Conservation (phyloP, 2,329 filamentous ascomycete species). For the Alternaria sp. region DNA sequence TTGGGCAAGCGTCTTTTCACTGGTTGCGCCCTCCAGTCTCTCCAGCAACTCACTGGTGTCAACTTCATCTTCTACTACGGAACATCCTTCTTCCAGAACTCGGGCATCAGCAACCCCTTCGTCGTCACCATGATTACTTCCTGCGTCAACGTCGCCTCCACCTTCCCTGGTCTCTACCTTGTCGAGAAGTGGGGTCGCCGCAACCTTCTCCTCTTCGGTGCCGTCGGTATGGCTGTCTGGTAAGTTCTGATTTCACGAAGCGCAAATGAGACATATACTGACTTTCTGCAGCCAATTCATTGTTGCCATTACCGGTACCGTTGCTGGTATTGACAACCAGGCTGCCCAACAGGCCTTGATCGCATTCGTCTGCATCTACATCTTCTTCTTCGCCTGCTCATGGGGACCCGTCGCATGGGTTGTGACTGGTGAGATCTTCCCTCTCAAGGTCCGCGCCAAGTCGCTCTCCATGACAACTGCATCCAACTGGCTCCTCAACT, state of each 20-base stretch:
- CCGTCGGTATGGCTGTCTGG: slow-evolving; percentile 69
- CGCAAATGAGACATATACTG: neutral
- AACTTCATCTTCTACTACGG: slow-evolving; percentile 55
- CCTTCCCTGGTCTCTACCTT: slow-evolving; percentile 74
- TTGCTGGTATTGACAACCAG: slow-evolving; percentile 43
- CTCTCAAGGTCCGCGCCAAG: slow-evolving; percentile 56
- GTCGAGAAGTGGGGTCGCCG: slow-evolving; percentile 82
- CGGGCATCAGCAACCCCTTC: slow-evolving; percentile 60
- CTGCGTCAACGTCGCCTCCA: slow-evolving; percentile 78
- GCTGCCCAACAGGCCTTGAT: slow-evolving; percentile 49
- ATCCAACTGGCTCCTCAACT: slow-evolving; percentile 61
- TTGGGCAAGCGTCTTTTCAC: slow-evolving; percentile 70
- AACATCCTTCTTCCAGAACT: slow-evolving; percentile 50
- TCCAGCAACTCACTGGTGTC: slow-evolving; percentile 73
- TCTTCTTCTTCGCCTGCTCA: slow-evolving; percentile 80
- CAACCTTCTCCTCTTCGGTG: slow-evolving; percentile 74
- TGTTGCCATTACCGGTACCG: slow-evolving; percentile 51
- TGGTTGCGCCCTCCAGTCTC: slow-evolving; percentile 75
- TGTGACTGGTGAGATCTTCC: slow-evolving; percentile 52
- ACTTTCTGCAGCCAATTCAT: slow-evolving; percentile 43
- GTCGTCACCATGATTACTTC: slow-evolving; percentile 76
- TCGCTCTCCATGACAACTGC: slow-evolving; percentile 61
- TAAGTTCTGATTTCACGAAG: neutral
- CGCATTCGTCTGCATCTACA: slow-evolving; percentile 68
- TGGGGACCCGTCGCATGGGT: slow-evolving; percentile 80